Percentiles rank a stretch among this genome's conserved stretches.
Evolutionary conservation across 495 filamentous ascomycete genomes (phyloP).

Genomic region (Darksidea phi): DNA sequence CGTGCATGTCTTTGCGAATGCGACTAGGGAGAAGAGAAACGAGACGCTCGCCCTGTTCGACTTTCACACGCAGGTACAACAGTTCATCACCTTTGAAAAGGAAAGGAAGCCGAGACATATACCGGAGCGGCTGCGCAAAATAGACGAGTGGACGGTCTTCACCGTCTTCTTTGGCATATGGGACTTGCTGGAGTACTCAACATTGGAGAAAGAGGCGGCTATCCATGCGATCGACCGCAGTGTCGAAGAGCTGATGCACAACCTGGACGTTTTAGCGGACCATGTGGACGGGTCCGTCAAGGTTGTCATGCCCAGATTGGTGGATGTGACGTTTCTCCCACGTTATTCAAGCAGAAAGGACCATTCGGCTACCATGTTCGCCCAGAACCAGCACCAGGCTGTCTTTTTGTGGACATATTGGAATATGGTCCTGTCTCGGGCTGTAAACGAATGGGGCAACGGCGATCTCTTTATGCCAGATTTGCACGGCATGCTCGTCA

Average conservation of each 20-base stretch:
- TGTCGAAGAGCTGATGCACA: slow-evolving; percentile 28
- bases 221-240: slow-evolving; percentile 29
- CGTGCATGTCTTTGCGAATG: slow-evolving; percentile 25
- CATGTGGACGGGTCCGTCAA: slow-evolving; percentile 18
- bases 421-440: slow-evolving; percentile 27
- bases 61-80: slow-evolving; percentile 30
- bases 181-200: slow-evolving; percentile 30
- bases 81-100: slow-evolving; percentile 31
- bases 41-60: slow-evolving; percentile 22
- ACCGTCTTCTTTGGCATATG: slow-evolving; percentile 33
- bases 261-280: slow-evolving; percentile 25
- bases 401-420: slow-evolving; percentile 33
- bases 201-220: slow-evolving; percentile 16
- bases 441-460: slow-evolving; percentile 17
- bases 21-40: slow-evolving; percentile 15
- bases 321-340: slow-evolving; percentile 34
- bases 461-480: slow-evolving; percentile 32
- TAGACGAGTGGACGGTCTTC: slow-evolving; percentile 24
- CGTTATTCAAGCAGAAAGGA: slow-evolving; percentile 25
- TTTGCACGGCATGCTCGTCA: slow-evolving; percentile 23
- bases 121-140: background rate
- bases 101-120: background rate
- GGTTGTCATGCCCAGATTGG: slow-evolving; percentile 27
- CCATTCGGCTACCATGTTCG: background rate
- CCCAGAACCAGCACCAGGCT: slow-evolving; percentile 27